Evolutionary conservation across 805 yeast species (phyloP).

Genomic region (Citeromyces nyonsensis): DNA sequence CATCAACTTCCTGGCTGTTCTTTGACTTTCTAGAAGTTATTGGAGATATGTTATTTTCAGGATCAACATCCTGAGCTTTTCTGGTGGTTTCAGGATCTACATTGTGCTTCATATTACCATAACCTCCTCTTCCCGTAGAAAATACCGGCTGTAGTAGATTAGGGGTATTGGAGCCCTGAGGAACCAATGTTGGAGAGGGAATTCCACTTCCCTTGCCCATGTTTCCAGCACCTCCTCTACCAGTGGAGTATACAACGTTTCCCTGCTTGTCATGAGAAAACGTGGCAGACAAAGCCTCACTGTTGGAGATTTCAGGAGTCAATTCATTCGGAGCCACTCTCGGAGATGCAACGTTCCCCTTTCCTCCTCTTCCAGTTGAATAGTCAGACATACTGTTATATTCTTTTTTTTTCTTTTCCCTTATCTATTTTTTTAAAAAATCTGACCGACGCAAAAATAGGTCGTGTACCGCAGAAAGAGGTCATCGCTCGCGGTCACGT

Average conservation of each 20-base stretch:
- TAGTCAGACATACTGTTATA: not conserved
- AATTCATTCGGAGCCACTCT: constrained; percentile 4
- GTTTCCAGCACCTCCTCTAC: constrained; percentile 45
- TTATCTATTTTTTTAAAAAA: not conserved
- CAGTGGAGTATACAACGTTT: constrained; percentile 27
- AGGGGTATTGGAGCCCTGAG: constrained; percentile 17
- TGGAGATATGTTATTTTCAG: constrained; percentile 1
- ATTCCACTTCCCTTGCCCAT: constrained; percentile 20
- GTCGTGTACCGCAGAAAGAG: too few species aligned
- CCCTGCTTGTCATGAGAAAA: constrained; percentile 15
- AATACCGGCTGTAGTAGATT: constrained; percentile 21
- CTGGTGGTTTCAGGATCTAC: constrained; percentile 8
- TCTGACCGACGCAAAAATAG: too few species aligned
- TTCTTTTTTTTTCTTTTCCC: not conserved
- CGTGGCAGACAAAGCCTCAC: constrained; percentile 6
- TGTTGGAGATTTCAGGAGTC: constrained; percentile 5
- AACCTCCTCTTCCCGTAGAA: constrained; percentile 44
- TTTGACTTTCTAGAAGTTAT: not conserved
- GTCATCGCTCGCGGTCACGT: too few species aligned
- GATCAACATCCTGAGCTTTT: not conserved
- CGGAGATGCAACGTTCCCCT: constrained; percentile 14
- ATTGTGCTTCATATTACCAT: constrained; percentile 31
- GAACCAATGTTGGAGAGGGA: constrained; percentile 25
- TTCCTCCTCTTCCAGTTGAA: constrained; percentile 19
- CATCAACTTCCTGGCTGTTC: not conserved